Base-by-base conservation (phyloP, 2,329 filamentous ascomycete genomes). In the Alternaria conjuncta region DNA sequence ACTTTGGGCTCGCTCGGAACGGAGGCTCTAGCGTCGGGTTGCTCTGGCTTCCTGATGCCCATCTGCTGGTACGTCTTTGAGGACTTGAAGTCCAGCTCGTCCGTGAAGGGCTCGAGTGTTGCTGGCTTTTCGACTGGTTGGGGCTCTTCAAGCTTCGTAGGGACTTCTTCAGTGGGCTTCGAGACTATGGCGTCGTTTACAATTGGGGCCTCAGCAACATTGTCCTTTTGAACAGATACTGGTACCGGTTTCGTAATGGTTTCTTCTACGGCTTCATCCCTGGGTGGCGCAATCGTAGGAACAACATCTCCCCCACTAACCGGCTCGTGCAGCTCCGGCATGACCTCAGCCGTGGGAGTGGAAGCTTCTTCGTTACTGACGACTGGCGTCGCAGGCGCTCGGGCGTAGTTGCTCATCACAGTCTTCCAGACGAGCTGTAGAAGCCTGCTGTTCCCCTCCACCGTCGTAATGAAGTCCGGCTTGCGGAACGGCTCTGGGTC, bases 381-480 rank as follows among this genome's bases (percentile, higher is more conserved):
- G 2, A 50, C 43, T 0, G 53, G 43, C 10, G 50, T 51, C 2
- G 43, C 51, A 6, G 32, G 51, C 13, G 26, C 56, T 9, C 25
- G 26, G 8, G 69, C 53, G 32, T 65, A 72, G 12, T 65, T 70
- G 12, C 69, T 71, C 57, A 75, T 71, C 11, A 78, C 71, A 3
- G 74, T 73, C 30, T 67, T 71, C 73, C 75, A 74, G 1, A 76
- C 70, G 5, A 77, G 68, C 9, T 73, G 69, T 0, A 74, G 61
- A n/a, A 74, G 68, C 44, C 60, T 71, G 6, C 68, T 70, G 18
- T 76, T 71, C 0, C 72, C 74, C 21, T 72, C 71, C 11, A 78
- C 64, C 25, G 68, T 66, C 13, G 73, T 71, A 23, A 72, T 70
- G 36, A 77, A 75, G 3, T 68, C 70, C 1, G 71, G 64, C 23